Conservation (phyloP, 768 basidiomycete species). For the Dendrothele bispora region DNA sequence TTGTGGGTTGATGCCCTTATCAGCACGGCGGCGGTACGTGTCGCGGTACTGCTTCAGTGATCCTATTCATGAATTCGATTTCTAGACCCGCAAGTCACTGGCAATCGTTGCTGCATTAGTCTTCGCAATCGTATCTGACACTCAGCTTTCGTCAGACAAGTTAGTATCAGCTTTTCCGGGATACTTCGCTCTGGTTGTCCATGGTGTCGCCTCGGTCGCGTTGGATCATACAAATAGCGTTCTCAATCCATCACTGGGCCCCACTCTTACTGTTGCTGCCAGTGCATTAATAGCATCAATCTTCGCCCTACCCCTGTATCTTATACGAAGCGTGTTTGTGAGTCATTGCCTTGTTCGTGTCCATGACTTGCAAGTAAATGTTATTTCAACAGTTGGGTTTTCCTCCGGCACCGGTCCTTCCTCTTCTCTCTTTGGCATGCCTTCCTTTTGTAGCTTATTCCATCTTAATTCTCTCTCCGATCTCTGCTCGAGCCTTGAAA, state of each 20-base stretch:
- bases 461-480: constrained; percentile 59
- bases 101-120: constrained; percentile 47
- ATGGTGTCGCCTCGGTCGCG: constrained; percentile 59
- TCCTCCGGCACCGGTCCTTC: constrained; percentile 50
- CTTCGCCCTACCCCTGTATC: constrained; percentile 64
- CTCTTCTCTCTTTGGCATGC: constrained; percentile 55
- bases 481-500: constrained; percentile 45
- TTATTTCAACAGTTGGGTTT: constrained; percentile 46
- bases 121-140: constrained; percentile 60
- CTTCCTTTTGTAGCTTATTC: constrained; percentile 65
- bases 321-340: constrained; percentile 60
- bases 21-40: constrained; percentile 46
- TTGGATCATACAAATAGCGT: constrained; percentile 62
- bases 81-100: constrained; percentile 51
- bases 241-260: constrained; percentile 57
- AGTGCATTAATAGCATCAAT: constrained; percentile 62
- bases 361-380: constrained; percentile 12
- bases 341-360: constrained; percentile 19
- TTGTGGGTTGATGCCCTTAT: constrained; percentile 62
- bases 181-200: constrained; percentile 62
- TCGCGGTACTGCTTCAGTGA: neutral
- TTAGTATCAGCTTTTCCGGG: constrained; percentile 53
- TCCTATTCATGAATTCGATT: constrained; percentile 7
- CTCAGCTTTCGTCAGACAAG: constrained; percentile 37
- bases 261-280: constrained; percentile 53